Conservation (phyloP, 352 stramenopile genomes). For the Paralagenidium karlingii region DNA sequence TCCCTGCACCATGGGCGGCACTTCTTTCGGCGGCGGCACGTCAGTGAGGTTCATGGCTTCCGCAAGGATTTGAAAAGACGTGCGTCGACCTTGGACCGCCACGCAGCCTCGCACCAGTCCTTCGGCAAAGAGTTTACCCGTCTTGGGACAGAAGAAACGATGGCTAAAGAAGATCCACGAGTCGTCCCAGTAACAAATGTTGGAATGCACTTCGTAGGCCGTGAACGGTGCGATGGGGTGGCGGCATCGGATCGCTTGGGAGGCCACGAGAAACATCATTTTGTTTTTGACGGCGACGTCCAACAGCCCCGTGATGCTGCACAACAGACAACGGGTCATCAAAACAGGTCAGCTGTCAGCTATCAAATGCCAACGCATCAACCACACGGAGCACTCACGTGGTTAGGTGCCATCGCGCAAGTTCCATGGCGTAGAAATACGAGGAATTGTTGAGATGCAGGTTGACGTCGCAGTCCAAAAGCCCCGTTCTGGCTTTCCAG, state of each 20-base stretch:
- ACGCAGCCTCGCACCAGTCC: no score
- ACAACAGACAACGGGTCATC: no score
- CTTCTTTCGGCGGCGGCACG: no score
- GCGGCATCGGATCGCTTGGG: conserved; percentile 34
- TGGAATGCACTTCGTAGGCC: conserved; percentile 45
- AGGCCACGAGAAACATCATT: conserved; percentile 6
- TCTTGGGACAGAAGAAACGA: conserved; percentile 33
- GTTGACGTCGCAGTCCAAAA: conserved; percentile 78
- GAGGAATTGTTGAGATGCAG: conserved; percentile 80
- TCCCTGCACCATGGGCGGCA: no score
- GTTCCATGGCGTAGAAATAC: conserved; percentile 76
- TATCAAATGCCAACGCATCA: neutral
- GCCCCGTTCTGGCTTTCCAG: conserved; percentile 42
- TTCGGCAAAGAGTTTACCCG: conserved; percentile 37
- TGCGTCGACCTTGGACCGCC: no score
- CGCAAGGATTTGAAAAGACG: no score
- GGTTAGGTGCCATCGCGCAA: conserved; percentile 72
- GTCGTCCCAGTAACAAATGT: conserved; percentile 40
- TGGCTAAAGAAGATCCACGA: conserved; percentile 52
- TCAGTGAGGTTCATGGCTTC: no score
- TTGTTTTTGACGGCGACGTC: neutral
- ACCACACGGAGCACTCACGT: conserved; percentile 20
- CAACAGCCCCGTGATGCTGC: neutral
- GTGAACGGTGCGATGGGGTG: conserved; percentile 34
- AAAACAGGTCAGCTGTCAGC: neutral